Percentiles rank a stretch among this genome's conserved stretches.
Conservation (phyloP, 352 stramenopile genomes). For the Pythium grandisporangium region DNA sequence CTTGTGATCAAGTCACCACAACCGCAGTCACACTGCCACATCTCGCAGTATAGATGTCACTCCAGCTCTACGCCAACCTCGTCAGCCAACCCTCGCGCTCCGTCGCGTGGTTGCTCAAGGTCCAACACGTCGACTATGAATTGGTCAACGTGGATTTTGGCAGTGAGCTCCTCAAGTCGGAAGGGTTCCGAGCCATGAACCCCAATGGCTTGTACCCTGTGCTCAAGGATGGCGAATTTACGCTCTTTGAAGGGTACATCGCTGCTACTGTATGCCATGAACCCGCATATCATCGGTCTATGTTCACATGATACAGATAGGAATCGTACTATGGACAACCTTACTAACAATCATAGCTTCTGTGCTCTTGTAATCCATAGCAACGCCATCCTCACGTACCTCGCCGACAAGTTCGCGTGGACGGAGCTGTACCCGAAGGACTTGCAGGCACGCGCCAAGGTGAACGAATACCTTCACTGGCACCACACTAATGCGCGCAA, state of each 20-base stretch:
- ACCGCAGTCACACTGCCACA: not conserved
- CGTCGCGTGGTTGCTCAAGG: slow-evolving; percentile 29
- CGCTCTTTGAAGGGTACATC: slow-evolving; percentile 29
- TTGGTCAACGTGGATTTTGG: slow-evolving; percentile 14
- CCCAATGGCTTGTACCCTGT: slow-evolving; percentile 37
- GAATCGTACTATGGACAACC: too few species aligned
- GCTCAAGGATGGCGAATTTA: slow-evolving; percentile 46
- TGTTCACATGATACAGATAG: not conserved
- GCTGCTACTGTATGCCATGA: too few species aligned
- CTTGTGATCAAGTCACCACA: not conserved
- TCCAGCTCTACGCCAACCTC: slow-evolving; percentile 11
- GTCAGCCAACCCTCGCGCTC: slow-evolving; percentile 13
- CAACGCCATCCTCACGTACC: slow-evolving; percentile 47
- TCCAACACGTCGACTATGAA: slow-evolving; percentile 32
- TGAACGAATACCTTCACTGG: slow-evolving; percentile 65
- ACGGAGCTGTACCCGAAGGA: slow-evolving; percentile 42
- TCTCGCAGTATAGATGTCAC: slow-evolving; percentile 5
- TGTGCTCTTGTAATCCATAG: slow-evolving; percentile 7
- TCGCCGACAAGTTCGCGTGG: slow-evolving; percentile 44
- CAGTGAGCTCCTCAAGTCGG: slow-evolving; percentile 4
- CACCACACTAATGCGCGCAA: slow-evolving; percentile 48
- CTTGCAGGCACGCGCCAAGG: slow-evolving; percentile 31
- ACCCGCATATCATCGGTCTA: too few species aligned
- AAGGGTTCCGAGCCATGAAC: slow-evolving; percentile 43
- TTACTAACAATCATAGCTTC: not conserved